Evolutionary conservation across 345 rosid species (phyloP).

Genomic region (Durio zibethinus): DNA sequence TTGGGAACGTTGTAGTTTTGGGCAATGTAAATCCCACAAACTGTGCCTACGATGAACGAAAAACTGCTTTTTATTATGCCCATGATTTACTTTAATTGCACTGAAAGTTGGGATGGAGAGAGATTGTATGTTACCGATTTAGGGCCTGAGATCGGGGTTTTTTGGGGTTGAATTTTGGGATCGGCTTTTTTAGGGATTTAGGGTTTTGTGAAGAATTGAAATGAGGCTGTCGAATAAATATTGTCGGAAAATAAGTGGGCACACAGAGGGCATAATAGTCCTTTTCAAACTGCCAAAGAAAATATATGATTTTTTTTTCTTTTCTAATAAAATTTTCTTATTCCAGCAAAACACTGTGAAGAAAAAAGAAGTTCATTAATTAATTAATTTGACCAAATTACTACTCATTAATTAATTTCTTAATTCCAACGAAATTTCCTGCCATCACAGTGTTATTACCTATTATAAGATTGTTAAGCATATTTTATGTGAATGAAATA

Average conservation of each 20-base stretch:
- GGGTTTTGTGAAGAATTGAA: not conserved
- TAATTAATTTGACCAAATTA: no score
- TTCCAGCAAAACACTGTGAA: no score
- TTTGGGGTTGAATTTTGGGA: not conserved
- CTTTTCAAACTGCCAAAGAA: not conserved
- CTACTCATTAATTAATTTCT: no score
- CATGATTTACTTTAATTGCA: constrained; percentile 34
- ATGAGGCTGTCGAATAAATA: no score
- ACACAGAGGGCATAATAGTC: not conserved
- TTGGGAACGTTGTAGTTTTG: constrained; percentile 88
- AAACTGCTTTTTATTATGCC: constrained; percentile 67
- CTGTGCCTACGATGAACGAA: constrained; percentile 58
- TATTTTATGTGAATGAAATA: no score
- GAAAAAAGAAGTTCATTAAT: no score
- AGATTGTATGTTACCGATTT: not conserved
- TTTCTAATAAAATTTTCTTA: no score
- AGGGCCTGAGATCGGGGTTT: not conserved
- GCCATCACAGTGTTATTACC: no score
- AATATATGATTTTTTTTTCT: no score
- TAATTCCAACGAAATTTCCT: no score
- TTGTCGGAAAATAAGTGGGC: not conserved
- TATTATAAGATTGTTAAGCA: no score
- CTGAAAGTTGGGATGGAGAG: not conserved
- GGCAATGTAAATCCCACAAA: constrained; percentile 70
- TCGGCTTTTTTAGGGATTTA: no score